phyloP scores from a whole-genome alignment of 768 basidiomycete species.

The Bullera alba region DNA sequence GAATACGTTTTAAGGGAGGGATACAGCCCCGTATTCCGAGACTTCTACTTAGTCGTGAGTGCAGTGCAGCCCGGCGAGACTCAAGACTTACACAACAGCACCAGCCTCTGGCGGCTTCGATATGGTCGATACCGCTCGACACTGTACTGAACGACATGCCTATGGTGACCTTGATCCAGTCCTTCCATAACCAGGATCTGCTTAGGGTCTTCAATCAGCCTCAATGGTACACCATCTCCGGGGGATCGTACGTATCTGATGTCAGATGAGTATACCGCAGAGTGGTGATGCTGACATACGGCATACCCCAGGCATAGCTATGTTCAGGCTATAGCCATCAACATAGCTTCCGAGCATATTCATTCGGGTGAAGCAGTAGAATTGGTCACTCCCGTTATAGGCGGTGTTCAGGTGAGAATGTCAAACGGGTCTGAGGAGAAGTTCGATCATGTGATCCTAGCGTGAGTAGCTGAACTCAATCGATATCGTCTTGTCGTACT shows the following conservation, averaged over 20 bases:
- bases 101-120: conserved; percentile 2
- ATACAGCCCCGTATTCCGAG: not conserved
- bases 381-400: not conserved
- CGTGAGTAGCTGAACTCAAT: too few relatives aligned
- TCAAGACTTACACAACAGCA: not conserved
- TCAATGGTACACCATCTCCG: not conserved
- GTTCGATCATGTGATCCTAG: conserved; percentile 7
- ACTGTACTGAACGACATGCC: conserved; percentile 1
- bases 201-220: not conserved
- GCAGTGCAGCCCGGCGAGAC: not conserved
- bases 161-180: not conserved
- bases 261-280: too few relatives aligned
- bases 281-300: not conserved
- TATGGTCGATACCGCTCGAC: conserved; percentile 1
- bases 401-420: too few relatives aligned
- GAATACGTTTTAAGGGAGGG: not conserved
- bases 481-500: too few relatives aligned
- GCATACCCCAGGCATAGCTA: not conserved
- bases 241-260: conserved; percentile 3
- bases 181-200: not conserved
- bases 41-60: conserved; percentile 3
- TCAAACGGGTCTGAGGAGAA: not conserved
- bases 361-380: not conserved
- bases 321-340: not conserved
- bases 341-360: not conserved